phyloP scores from a whole-genome alignment of 108 stramenopile species.

The Aurantiochytrium sp. region DNA sequence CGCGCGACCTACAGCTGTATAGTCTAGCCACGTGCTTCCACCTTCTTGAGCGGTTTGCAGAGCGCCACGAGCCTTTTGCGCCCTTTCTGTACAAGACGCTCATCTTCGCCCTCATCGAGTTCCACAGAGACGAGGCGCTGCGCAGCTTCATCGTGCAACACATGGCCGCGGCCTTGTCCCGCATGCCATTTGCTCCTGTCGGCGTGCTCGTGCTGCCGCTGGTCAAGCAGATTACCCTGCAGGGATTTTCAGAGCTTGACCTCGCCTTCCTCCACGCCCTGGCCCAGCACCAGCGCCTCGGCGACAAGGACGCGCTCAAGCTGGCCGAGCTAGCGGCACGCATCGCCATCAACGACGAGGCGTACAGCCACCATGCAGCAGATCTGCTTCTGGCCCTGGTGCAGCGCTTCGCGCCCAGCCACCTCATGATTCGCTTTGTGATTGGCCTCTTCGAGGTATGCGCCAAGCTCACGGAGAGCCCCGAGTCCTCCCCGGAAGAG shows the following conservation, averaged over 20 bases:
- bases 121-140: background rate
- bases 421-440: background rate
- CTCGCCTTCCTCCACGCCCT: background rate
- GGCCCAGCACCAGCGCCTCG: background rate
- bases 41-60: background rate
- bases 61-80: background rate
- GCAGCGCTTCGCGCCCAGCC: background rate
- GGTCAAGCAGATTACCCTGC: constrained; percentile 4
- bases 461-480: background rate
- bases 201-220: background rate
- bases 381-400: background rate
- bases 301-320: background rate
- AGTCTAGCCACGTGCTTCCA: background rate
- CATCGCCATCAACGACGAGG: constrained; percentile 6
- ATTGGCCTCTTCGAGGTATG: background rate
- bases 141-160: background rate
- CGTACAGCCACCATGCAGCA: background rate
- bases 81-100: constrained; percentile 22
- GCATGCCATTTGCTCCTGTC: constrained; percentile 20
- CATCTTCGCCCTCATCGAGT: constrained; percentile 11
- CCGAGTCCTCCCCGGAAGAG: background rate
- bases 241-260: constrained; percentile 16
- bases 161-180: background rate
- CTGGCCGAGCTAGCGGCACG: background rate
- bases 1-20: background rate